Evolutionary conservation across 345 rosid genomes (phyloP), one percentile per base, ranked within the genome.

Genomic region (Draba incana): DNA sequence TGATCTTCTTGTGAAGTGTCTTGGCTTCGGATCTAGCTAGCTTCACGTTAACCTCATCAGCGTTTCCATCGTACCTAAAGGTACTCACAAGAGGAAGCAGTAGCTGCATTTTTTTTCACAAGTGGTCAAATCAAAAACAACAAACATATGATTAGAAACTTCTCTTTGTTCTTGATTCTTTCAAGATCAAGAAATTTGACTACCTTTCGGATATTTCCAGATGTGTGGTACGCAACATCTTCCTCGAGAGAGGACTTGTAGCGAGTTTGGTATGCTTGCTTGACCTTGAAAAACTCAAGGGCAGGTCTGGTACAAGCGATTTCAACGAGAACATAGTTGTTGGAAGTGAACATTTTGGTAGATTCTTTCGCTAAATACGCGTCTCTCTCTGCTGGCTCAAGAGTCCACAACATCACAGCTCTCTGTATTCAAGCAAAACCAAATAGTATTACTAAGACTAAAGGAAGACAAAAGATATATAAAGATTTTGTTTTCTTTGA

Each of bases 161-260:
- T 20, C 2, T 57, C 2, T 11, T 57, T 0, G 6, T 57, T 23
- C 13, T 57, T 8, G 62, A 37, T 13, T 39, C 48, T 27, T 15
- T 8, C 10, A 23, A 28, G 1, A 3, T 28, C 31, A 5, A 0
- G 11, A 48, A 1, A 2, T 30, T 39, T n/a, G 8, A 33, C 37
- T 75, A 88, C 98, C 97, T 92, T 92, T 79, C 87, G 87, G 75
- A 69, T 64, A 57, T 90, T 86, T 65, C 98, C 96, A 16, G 78
- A 77, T 33, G 92, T 83, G 77, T 89, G 92, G 52, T 86, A 55
- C 10, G 96, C 92, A 30, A 92, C 92, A 83, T 92, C 98, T 75
- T 92, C 98, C 78, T 92, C 97, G 0, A 89, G 83, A 28, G 96
- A 92, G 65, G 78, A 84, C 86, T 85, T 88, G 68, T 79, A 84